phyloP scores from a whole-genome alignment of 176 grass and related monocot species.

The Poa pratensis region DNA sequence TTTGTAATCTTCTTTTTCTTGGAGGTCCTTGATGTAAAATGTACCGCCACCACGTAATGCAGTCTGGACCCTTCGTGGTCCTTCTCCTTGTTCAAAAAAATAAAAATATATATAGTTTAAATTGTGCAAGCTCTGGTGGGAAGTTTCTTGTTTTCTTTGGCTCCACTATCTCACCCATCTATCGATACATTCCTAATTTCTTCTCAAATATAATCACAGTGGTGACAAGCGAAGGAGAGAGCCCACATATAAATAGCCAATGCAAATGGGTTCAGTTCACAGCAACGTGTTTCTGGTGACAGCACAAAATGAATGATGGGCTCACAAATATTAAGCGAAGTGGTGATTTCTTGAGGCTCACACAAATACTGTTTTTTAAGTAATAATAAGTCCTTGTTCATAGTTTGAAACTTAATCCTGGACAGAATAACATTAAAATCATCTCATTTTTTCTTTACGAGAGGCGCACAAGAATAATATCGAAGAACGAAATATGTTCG shows the following conservation, averaged over 20 bases:
- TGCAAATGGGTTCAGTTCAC: not conserved
- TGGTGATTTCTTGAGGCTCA: not conserved
- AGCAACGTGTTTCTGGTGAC: not conserved
- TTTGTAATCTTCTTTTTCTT: no score
- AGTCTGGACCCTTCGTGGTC: no score
- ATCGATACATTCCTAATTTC: not conserved
- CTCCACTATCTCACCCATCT: slow-evolving; percentile 13
- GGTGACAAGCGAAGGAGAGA: not conserved
- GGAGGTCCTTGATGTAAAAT: no score
- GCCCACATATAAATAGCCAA: not conserved
- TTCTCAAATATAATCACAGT: not conserved
- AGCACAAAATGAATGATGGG: not conserved
- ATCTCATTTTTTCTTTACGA: no score
- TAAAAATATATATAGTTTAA: no score
- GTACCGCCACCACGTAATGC: no score
- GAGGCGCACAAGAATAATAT: no score
- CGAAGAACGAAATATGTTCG: no score
- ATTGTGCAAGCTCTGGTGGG: not conserved
- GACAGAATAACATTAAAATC: not conserved
- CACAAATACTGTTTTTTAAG: not conserved
- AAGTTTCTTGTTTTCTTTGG: not conserved
- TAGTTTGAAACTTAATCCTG: not conserved
- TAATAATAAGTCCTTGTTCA: not conserved
- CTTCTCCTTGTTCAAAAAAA: no score
- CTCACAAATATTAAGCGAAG: not conserved